phyloP scores from a whole-genome alignment of 371 early-diverging fungal species.

The Lichtheimia corymbifera region DNA sequence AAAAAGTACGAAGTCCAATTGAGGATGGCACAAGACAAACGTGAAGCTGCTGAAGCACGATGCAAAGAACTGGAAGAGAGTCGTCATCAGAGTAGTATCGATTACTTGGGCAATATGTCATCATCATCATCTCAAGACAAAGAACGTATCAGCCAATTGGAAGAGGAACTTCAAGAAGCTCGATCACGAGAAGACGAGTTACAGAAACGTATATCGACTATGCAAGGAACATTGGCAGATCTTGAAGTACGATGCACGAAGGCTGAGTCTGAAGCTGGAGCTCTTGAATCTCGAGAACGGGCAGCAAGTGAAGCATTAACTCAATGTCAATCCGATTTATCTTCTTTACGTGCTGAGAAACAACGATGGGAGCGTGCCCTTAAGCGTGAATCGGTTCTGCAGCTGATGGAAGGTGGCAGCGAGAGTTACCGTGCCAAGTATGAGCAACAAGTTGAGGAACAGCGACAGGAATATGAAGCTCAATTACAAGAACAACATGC shows the following conservation, averaged over 20 bases:
- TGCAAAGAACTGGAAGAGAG: slow-evolving; percentile 15
- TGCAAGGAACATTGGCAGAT: slow-evolving; percentile 24
- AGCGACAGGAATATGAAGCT: slow-evolving; percentile 45
- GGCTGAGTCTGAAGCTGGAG: slow-evolving; percentile 27
- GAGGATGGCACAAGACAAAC: slow-evolving; percentile 26
- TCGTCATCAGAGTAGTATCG: background rate
- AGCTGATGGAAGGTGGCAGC: slow-evolving; percentile 30
- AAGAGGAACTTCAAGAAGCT: background rate
- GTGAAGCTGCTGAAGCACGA: slow-evolving; percentile 25
- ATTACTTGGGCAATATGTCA: background rate
- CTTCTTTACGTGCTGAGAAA: slow-evolving; percentile 27
- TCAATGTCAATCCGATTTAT: slow-evolving; percentile 32
- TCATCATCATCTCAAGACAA: slow-evolving; percentile 1
- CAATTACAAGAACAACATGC: slow-evolving; percentile 50
- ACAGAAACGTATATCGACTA: background rate
- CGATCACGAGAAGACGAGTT: background rate
- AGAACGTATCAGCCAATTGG: background rate
- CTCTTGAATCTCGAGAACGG: slow-evolving; percentile 19
- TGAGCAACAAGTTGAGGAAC: slow-evolving; percentile 48
- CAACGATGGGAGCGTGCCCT: slow-evolving; percentile 32
- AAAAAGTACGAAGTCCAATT: slow-evolving; percentile 39
- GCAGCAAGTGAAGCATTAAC: slow-evolving; percentile 25
- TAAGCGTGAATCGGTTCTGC: slow-evolving; percentile 34
- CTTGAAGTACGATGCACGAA: slow-evolving; percentile 33
- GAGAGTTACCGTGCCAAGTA: slow-evolving; percentile 27